A percentile compares a stretch with the other conserved stretches of the same genome.
Conservation (phyloP, 495 filamentous ascomycete species). For the Penicillium alfredii region DNA sequence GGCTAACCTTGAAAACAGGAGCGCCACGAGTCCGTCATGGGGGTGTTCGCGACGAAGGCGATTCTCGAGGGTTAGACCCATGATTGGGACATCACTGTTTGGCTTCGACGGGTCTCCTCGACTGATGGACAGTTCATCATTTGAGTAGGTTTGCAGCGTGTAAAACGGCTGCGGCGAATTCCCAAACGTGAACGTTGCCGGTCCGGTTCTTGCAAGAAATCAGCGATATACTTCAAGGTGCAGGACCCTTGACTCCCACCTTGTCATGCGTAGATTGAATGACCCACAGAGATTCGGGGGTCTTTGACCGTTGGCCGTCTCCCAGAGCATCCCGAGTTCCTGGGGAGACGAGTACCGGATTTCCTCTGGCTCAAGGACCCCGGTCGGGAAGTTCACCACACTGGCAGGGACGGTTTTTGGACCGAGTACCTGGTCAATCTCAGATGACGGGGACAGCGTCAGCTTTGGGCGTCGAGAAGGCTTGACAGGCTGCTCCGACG, state of each 20-base stretch:
- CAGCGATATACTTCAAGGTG: slow-evolving; percentile 3
- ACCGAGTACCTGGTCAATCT: slow-evolving; percentile 37
- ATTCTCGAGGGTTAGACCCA: slow-evolving; percentile 56
- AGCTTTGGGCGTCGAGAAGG: slow-evolving; percentile 33
- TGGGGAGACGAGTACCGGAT: slow-evolving; percentile 35
- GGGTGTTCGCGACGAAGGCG: slow-evolving; percentile 50
- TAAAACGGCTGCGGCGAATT: slow-evolving; percentile 41
- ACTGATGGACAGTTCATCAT: slow-evolving; percentile 35
- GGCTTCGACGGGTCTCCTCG: slow-evolving; percentile 33
- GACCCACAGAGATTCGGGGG: slow-evolving; percentile 28
- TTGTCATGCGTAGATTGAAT: slow-evolving; percentile 42
- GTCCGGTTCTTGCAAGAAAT: slow-evolving; percentile 26
- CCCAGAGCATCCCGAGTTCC: slow-evolving; percentile 47
- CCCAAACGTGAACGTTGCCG: slow-evolving; percentile 36
- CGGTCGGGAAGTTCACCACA: slow-evolving; percentile 40
- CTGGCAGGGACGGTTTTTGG: slow-evolving; percentile 44
- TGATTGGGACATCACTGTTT: slow-evolving; percentile 41
- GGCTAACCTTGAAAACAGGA: slow-evolving; percentile 66
- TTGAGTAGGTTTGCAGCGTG: slow-evolving; percentile 38
- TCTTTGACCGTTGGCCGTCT: slow-evolving; percentile 50
- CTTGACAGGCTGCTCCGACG: slow-evolving; percentile 35
- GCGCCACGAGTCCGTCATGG: slow-evolving; percentile 63
- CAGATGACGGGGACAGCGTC: slow-evolving; percentile 23
- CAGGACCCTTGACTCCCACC: too few species aligned
- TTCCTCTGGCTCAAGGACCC: slow-evolving; percentile 30